These are phyloP conservation scores for Jasminum sambac DNA, from an alignment of 257 asterid species.

Conservation along the genomic window DNA sequence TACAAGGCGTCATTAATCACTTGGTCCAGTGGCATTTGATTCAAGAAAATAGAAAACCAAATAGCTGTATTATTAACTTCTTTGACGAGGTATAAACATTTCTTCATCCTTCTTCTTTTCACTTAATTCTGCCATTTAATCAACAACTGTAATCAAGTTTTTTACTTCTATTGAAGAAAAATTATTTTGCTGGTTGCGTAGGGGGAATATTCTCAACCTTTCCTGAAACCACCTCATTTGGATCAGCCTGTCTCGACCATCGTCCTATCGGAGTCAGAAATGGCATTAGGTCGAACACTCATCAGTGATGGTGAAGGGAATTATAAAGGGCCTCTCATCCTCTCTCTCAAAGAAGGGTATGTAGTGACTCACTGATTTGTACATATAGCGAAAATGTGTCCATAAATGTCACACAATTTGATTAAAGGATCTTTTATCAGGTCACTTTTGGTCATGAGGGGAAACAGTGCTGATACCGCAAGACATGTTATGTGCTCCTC, in stretches of 20 bases:
- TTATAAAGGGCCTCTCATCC: conserved; percentile 83
- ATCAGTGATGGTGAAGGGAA: conserved; percentile 74
- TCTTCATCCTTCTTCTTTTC: background rate
- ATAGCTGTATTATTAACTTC: conserved; percentile 92
- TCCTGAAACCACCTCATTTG: conserved; percentile 92
- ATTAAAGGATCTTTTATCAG: conserved; percentile 38
- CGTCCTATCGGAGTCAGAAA: conserved; percentile 79
- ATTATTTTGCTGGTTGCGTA: conserved; percentile 24
- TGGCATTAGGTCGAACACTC: conserved; percentile 93
- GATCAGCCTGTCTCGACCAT: conserved; percentile 91
- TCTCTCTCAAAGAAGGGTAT: conserved; percentile 84
- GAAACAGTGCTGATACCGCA: conserved; percentile 84
- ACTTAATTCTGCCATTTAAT: background rate
- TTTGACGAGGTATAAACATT: conserved; percentile 74
- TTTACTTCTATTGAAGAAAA: too few relatives aligned
- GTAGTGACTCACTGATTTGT: background rate
- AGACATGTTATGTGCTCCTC: conserved; percentile 96
- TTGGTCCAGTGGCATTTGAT: conserved; percentile 87
- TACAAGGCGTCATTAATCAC: conserved; percentile 71
- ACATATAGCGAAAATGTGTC: background rate
- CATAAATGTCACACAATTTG: background rate
- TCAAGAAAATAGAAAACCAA: conserved; percentile 75
- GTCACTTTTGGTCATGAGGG: conserved; percentile 91
- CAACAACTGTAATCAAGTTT: background rate
- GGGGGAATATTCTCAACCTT: conserved; percentile 97